Evolutionary conservation across 2,329 filamentous ascomycete species (phyloP), one percentile per base, ranked within the genome.

Genomic region (Hypoxylon rubiginosum): DNA sequence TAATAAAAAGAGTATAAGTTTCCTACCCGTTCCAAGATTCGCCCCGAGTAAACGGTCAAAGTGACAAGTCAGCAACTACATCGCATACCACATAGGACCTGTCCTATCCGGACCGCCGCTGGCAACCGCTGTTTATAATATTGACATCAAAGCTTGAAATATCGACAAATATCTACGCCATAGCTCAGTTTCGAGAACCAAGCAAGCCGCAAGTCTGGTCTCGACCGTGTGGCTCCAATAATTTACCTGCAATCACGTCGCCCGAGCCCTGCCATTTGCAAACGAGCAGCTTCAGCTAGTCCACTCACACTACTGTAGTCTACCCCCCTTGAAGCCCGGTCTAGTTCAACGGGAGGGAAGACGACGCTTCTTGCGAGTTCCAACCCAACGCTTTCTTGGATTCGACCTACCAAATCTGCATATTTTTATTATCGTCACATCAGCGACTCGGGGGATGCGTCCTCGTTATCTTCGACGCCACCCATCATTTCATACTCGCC

Each of bases 151-250:
- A 9, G 46, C 28, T 67, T 46, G 51, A 55, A 63, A 60, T 67
- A 60, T 65, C 61, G 62, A 65, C 67, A 49, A 65, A 63, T 67
- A 60, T 63, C 61, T 59, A 65, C 67, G 55, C 65, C 67, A 65
- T 68, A 43, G 50, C 58, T 56, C 46, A 45, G 26, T 54, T 62
- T 55, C 9, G 15, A 61, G 21, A 51, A 34, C 48, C 48, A 62
- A 46, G 48, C 26, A 60, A 65, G 39, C 54, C 49, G 50, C 53
- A 34, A 55, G 53, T 61, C 45, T 45, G 62, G 67, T 61, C 67
- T 70, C 64, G 64, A 70, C 67, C 64, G 48, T 36, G 55, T 54
- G 57, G 62, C 36, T 43, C 65, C 58, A 64, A 59, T 68, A 68
- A 58, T 61, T 63, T 68, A 56, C 52, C 52, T 65, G 56, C 64